Conservation (phyloP, 441 rosid species). For the Gossypium gossypioides region DNA sequence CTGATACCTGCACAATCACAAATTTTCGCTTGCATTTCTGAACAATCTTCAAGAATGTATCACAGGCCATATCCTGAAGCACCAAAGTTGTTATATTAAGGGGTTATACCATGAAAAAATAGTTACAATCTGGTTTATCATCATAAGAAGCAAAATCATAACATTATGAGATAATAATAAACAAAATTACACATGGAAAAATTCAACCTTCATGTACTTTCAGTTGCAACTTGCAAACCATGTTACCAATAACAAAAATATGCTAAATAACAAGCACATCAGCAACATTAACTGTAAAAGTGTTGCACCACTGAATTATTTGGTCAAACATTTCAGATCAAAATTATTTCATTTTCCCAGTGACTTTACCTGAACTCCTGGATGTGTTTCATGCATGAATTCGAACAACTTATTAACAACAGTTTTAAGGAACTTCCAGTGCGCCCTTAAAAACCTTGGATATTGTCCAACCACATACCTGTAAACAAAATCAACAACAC, state of each 20-base stretch:
- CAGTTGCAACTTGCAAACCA: background rate
- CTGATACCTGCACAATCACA: constrained; percentile 79
- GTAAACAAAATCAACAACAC: constrained; percentile 17
- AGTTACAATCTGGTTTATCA: background rate
- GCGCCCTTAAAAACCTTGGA: constrained; percentile 99
- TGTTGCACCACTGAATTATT: background rate
- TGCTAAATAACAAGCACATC: background rate
- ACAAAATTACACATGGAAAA: background rate
- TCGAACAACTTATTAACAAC: constrained; percentile 98
- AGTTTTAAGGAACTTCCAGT: constrained; percentile 97
- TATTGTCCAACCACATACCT: constrained; percentile 99
- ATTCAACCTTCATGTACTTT: background rate
- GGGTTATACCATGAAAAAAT: background rate
- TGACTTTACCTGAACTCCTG: constrained; percentile 86
- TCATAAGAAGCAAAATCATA: background rate
- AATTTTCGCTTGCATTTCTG: constrained; percentile 99
- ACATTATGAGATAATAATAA: background rate
- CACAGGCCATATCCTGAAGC: constrained; percentile 98
- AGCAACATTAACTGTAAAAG: background rate
- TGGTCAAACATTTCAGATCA: background rate
- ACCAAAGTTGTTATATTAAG: background rate
- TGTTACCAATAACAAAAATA: background rate
- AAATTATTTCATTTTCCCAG: background rate
- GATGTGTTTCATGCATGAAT: constrained; percentile 99
- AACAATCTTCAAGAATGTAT: constrained; percentile 97